These are phyloP conservation scores for Cladobotryum mycophilum DNA, from an alignment of 2,329 filamentous ascomycete species.

Conservation along the genomic window DNA sequence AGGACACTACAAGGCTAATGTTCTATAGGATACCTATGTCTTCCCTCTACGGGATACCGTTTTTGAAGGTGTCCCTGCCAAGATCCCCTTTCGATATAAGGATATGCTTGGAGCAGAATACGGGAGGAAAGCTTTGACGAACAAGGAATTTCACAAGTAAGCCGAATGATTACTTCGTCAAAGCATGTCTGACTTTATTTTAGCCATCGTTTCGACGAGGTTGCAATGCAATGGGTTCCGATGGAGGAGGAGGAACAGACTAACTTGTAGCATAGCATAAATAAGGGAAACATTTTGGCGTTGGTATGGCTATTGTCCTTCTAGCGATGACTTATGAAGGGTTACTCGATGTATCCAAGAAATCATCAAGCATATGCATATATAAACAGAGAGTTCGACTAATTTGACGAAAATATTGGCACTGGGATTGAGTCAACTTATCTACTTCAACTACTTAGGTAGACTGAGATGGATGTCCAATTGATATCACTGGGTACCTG, in stretches of 20 bases:
- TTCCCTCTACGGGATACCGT: constrained; percentile 63
- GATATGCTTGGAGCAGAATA: constrained; percentile 56
- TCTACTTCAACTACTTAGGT: too few relatives aligned
- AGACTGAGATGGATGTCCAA: too few relatives aligned
- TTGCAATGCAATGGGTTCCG: constrained; percentile 28
- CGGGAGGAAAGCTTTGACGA: constrained; percentile 41
- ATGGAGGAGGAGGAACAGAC: constrained; percentile 1
- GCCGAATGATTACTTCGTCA: constrained; percentile 14
- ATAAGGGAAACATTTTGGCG: neutral
- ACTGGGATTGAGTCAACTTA: too few relatives aligned
- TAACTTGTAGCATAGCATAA: constrained; percentile 1
- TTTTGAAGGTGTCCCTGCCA: constrained; percentile 60
- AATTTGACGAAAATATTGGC: too few relatives aligned
- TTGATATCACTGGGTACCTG: too few relatives aligned
- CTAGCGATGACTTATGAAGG: too few relatives aligned
- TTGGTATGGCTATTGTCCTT: neutral
- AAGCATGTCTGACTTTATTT: neutral
- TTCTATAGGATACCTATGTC: constrained; percentile 46
- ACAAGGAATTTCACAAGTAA: constrained; percentile 48
- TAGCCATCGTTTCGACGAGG: constrained; percentile 37
- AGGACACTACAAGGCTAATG: neutral
- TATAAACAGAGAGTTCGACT: too few relatives aligned
- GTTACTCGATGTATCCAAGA: too few relatives aligned
- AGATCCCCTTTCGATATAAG: constrained; percentile 58
- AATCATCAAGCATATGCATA: too few relatives aligned